phyloP scores from a whole-genome alignment of 192 early-diverging fungal species.

The Coemansia sp. region DNA sequence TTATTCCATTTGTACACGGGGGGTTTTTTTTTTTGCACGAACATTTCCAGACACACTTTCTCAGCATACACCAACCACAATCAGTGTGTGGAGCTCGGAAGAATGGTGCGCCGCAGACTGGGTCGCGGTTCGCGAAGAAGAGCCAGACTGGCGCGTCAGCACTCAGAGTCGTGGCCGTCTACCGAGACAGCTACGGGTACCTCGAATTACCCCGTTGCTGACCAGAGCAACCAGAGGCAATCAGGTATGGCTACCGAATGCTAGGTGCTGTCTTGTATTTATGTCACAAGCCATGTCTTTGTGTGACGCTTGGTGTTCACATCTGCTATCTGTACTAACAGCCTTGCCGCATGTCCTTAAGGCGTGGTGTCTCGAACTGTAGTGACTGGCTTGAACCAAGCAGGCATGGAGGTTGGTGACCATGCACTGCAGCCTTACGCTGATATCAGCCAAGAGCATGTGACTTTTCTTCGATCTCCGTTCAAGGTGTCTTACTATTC shows the following conservation, averaged over 20 bases:
- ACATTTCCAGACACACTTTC: neutral
- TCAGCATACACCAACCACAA: neutral
- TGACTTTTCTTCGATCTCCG: slow-evolving; percentile 46
- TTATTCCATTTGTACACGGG: slow-evolving; percentile 5
- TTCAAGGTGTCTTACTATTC: slow-evolving; percentile 55
- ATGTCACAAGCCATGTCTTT: no score
- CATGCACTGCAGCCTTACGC: neutral
- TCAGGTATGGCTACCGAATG: neutral
- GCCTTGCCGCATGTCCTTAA: no score
- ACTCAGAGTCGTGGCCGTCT: neutral
- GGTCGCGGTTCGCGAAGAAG: slow-evolving; percentile 19
- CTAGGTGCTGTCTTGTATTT: no score
- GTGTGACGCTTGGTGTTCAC: no score
- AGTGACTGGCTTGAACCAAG: neutral
- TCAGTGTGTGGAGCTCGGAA: neutral
- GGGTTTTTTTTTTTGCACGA: neutral
- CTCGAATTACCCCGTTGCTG: neutral
- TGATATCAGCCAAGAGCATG: slow-evolving; percentile 11
- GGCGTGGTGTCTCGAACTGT: neutral
- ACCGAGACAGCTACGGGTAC: neutral
- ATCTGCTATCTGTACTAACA: no score
- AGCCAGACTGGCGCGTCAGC: slow-evolving; percentile 3
- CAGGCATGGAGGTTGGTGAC: neutral
- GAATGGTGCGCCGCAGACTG: slow-evolving; percentile 25
- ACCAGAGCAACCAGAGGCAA: neutral